Evolutionary conservation across 495 filamentous ascomycete genomes (phyloP).

Genomic region (Amniculicola lignicola): DNA sequence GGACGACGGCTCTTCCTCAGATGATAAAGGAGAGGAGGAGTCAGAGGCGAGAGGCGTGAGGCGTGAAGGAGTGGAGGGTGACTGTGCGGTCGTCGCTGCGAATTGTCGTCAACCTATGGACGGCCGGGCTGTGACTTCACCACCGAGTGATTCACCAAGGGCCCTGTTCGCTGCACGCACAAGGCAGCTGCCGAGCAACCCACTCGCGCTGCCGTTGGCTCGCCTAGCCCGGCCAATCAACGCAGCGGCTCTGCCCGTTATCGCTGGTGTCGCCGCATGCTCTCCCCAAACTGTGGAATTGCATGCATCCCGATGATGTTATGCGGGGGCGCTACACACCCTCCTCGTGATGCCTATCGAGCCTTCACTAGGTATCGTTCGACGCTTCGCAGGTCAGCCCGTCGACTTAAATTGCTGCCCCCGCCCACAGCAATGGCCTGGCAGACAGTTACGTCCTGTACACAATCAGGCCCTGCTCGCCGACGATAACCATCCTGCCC

Average conservation of each 20-base stretch:
- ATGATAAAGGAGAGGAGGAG: too few species aligned
- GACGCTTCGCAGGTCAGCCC: not conserved
- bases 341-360: constrained; percentile 10
- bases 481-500: constrained; percentile 21
- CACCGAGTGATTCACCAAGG: too few species aligned
- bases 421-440: not conserved
- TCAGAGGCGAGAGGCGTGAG: not conserved
- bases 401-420: not conserved
- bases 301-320: constrained; percentile 3
- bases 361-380: not conserved
- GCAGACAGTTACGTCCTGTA: not conserved
- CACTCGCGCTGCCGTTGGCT: too few species aligned
- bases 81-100: too few species aligned
- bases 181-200: too few species aligned
- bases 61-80: not conserved
- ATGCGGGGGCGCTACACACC: not conserved
- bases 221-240: not conserved
- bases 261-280: not conserved
- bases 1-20: not conserved
- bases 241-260: not conserved
- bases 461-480: constrained; percentile 9
- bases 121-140: too few species aligned
- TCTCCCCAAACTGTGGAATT: not conserved
- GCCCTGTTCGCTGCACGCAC: too few species aligned
- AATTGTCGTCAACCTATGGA: too few species aligned